These are phyloP conservation scores for Glycine tomentella DNA, from an alignment of 306 rosid species.

Conservation along the genomic window DNA sequence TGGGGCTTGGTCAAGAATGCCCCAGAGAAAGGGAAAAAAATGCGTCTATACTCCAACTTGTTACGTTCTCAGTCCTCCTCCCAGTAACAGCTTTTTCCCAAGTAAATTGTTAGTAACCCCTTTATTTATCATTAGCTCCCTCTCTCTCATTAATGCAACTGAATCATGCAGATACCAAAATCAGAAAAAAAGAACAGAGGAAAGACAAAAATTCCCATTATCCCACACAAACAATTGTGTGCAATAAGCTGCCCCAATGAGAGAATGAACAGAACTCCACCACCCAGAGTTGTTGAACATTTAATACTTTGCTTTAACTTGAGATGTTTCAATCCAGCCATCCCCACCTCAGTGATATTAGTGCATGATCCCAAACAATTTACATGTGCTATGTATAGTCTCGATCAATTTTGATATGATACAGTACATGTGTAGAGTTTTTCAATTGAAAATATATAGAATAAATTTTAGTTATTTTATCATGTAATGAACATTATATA, in stretches of 20 bases:
- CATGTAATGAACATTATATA: no score
- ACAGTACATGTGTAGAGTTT: no score
- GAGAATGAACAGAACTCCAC: slow-evolving; percentile 12
- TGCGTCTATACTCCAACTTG: slow-evolving; percentile 43
- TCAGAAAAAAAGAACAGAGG: slow-evolving; percentile 42
- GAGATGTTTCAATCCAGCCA: slow-evolving; percentile 49
- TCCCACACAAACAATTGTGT: slow-evolving; percentile 28
- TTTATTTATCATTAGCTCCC: slow-evolving; percentile 19
- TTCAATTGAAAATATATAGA: no score
- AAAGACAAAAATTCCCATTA: slow-evolving; percentile 32
- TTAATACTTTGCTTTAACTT: slow-evolving; percentile 40
- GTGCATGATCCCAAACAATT: neutral
- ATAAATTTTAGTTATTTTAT: no score
- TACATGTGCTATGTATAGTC: no score
- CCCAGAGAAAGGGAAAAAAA: slow-evolving; percentile 48
- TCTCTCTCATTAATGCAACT: slow-evolving; percentile 56
- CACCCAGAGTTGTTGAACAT: slow-evolving; percentile 41
- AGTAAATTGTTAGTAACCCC: neutral
- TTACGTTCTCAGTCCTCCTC: slow-evolving; percentile 42
- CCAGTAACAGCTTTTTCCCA: slow-evolving; percentile 40
- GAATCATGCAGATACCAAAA: slow-evolving; percentile 51
- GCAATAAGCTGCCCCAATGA: slow-evolving; percentile 49
- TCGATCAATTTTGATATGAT: neutral
- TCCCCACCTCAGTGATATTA: slow-evolving; percentile 47
- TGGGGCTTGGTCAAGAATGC: slow-evolving; percentile 53